Percentiles rank a stretch among this genome's conserved stretches.
phyloP scores from a whole-genome alignment of 352 stramenopile genomes.

The Phytophthora sojae region DNA sequence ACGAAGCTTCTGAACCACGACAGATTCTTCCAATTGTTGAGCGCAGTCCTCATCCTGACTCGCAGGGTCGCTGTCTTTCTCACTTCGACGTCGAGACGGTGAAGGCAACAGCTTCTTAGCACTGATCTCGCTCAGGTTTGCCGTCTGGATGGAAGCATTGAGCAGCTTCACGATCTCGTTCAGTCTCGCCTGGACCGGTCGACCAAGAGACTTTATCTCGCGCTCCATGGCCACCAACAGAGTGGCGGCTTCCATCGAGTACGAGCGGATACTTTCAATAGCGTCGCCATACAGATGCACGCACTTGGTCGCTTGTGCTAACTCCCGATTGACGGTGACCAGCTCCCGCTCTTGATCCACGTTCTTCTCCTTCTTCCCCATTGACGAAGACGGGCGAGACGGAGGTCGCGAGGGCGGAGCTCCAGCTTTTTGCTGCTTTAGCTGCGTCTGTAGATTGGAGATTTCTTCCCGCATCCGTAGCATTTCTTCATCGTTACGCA shows the following conservation, averaged over 20 bases:
- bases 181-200: constrained; percentile 77
- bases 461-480: constrained; percentile 85
- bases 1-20: constrained; percentile 43
- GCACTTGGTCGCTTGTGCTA: constrained; percentile 49
- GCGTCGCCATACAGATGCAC: constrained; percentile 50
- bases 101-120: constrained; percentile 35
- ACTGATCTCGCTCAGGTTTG: constrained; percentile 51
- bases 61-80: constrained; percentile 23
- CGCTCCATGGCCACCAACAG: constrained; percentile 79
- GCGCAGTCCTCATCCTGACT: constrained; percentile 3
- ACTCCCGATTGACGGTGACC: constrained; percentile 32
- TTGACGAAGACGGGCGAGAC: constrained; percentile 20
- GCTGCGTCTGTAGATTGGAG: constrained; percentile 68
- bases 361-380: constrained; percentile 13
- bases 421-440: constrained; percentile 55
- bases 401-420: constrained; percentile 22
- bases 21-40: constrained; percentile 30
- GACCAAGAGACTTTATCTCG: constrained; percentile 75
- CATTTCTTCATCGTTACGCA: constrained; percentile 64
- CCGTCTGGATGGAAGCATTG: constrained; percentile 71
- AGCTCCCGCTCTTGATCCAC: constrained; percentile 21
- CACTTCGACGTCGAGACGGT: constrained; percentile 2
- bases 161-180: constrained; percentile 86
- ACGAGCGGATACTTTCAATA: constrained; percentile 61
- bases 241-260: constrained; percentile 76